Evolutionary conservation across 306 rosid species (phyloP), one percentile per base, ranked within the genome.

Genomic region (Prunus mongolica): DNA sequence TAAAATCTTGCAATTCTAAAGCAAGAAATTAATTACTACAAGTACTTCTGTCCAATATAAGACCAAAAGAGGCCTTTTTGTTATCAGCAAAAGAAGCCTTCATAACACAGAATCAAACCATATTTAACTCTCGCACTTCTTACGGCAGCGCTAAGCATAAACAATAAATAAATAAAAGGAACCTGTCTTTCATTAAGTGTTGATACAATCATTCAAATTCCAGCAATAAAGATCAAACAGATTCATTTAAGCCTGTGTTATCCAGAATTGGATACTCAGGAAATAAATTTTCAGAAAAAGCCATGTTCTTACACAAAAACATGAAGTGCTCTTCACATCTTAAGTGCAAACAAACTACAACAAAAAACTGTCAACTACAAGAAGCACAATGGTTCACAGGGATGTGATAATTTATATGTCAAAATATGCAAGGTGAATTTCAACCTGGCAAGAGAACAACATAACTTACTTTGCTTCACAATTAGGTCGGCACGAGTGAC

Each of bases 401-500:
- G 65, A 71, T 55, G 30, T 32, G 14, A 12, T 12, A 34, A 24
- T 19, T 72, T 56, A 41, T 32, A 57, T 20, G 16, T 4, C 65
- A 41, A 56, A 63, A 34, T 24, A n/a, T 32, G 52, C 18, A 56
- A 20, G 41, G 76, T 24, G 44, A 47, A 24, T 68, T 68, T 11
- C 19, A 50, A 16, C 12, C 32, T 41, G 76, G 24, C 50, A 52
- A 55, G n/a, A 82, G 27, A 41, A 54, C 19, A 49, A 72, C 4
- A 79, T 46, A 70, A 75, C 97, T 85, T 83, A 95, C 99, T 95
- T 95, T 70, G 99, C 99, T 87, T 95, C 99, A 81, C 99, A 95
- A 78, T 95, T 95, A 60, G 99, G 99, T 57, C 96, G 89, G 80
- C 99, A 96, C 9, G 99, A 95, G 84, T 95, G 99, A 78, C 99